phyloP scores from a whole-genome alignment of 106 monocot species.

The Acanthochlamys bracteata region DNA sequence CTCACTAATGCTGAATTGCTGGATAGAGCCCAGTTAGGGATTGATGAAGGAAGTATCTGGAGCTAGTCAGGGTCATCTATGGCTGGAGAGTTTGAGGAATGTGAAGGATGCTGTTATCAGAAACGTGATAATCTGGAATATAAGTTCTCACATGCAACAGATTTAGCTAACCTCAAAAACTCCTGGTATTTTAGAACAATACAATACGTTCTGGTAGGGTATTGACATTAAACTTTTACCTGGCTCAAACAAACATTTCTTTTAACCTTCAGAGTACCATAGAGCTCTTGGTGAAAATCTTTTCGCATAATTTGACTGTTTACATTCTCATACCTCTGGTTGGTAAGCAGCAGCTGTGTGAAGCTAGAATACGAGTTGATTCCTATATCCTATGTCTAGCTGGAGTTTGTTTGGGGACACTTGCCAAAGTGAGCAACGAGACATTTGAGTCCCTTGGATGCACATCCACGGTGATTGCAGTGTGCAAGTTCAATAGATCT shows the following conservation, averaged over 20 bases:
- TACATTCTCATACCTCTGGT: conserved; percentile 38
- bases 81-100: conserved; percentile 61
- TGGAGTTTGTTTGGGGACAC: conserved; percentile 80
- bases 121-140: conserved; percentile 43
- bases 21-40: conserved; percentile 24
- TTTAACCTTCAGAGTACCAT: too few species aligned
- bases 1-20: conserved; percentile 27
- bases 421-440: conserved; percentile 74
- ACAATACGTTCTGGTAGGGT: conserved; percentile 91
- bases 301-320: neutral
- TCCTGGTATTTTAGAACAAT: conserved; percentile 68
- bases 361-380: conserved; percentile 87
- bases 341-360: conserved; percentile 83
- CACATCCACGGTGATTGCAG: conserved; percentile 89
- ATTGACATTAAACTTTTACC: neutral
- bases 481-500: conserved; percentile 57
- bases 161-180: conserved; percentile 73
- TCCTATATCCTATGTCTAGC: conserved; percentile 82
- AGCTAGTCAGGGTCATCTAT: conserved; percentile 21
- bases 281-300: too few species aligned
- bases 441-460: conserved; percentile 77
- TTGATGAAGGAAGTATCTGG: conserved; percentile 10
- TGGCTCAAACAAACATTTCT: too few species aligned
- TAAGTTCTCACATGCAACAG: conserved; percentile 48
- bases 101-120: conserved; percentile 46